Evolutionary conservation across 805 yeast genomes (phyloP).

Genomic region (Schizosaccharomyces osmophilus): DNA sequence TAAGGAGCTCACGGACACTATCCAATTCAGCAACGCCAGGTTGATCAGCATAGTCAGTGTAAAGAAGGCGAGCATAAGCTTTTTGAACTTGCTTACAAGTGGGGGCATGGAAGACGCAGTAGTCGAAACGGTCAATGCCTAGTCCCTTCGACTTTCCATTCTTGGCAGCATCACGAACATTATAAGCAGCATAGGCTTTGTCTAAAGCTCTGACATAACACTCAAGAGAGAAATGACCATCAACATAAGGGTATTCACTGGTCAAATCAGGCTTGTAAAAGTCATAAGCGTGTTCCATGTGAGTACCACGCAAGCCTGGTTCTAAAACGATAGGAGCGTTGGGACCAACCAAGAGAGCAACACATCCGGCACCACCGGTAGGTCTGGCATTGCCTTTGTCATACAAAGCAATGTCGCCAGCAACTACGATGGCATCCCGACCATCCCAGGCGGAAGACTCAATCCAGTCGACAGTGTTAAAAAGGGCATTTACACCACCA

Average conservation of each 20-base stretch:
- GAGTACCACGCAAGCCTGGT: constrained; percentile 53
- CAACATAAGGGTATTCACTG: constrained; percentile 88
- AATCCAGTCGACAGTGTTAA: constrained; percentile 86
- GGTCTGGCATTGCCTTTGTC: constrained; percentile 97
- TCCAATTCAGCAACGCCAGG: constrained; percentile 21
- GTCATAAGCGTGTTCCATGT: constrained; percentile 92
- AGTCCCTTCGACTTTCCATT: constrained; percentile 25
- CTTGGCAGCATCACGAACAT: constrained; percentile 24
- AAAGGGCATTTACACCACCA: constrained; percentile 90
- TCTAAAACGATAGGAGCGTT: constrained; percentile 93
- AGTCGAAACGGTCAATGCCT: constrained; percentile 56
- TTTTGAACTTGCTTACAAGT: constrained; percentile 86
- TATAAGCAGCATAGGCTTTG: constrained; percentile 58
- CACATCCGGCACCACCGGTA: constrained; percentile 97
- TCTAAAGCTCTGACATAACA: constrained; percentile 91
- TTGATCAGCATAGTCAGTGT: constrained; percentile 61
- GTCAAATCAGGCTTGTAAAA: constrained; percentile 92
- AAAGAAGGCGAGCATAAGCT: constrained; percentile 75
- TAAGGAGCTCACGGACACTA: constrained; percentile 27
- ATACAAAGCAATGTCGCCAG: constrained; percentile 95
- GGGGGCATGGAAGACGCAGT: constrained; percentile 92
- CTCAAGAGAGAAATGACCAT: constrained; percentile 81
- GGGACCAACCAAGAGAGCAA: constrained; percentile 85
- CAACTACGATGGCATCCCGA: constrained; percentile 84
- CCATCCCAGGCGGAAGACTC: constrained; percentile 97